These are phyloP conservation scores for Sporisorium exsertum DNA, from an alignment of 1,284 basidiomycete species.

Conservation along the genomic window DNA sequence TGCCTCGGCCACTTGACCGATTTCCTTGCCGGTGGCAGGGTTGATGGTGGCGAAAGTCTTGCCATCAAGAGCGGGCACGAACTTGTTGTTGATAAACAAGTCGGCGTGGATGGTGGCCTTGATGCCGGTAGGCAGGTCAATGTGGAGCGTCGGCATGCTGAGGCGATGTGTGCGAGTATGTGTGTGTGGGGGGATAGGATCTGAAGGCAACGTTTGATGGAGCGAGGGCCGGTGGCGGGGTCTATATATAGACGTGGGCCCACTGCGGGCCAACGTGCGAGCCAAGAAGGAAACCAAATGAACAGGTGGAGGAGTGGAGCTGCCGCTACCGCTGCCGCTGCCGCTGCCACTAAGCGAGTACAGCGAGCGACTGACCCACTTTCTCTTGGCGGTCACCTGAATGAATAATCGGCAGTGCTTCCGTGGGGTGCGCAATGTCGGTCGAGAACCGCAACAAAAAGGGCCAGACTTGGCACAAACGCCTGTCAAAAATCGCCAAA, in stretches of 20 bases:
- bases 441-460: slow-evolving; percentile 27
- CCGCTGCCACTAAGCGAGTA: too few species aligned
- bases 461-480: not conserved
- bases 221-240: not conserved
- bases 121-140: slow-evolving; percentile 66
- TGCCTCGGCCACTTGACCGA: slow-evolving; percentile 63
- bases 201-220: not conserved
- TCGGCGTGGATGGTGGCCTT: slow-evolving; percentile 57
- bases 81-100: slow-evolving; percentile 67
- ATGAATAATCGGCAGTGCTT: too few species aligned
- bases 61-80: slow-evolving; percentile 58
- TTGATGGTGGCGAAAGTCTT: slow-evolving; percentile 66
- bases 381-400: too few species aligned
- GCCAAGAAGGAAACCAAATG: too few species aligned
- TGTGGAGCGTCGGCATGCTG: slow-evolving; percentile 58
- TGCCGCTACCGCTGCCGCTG: too few species aligned
- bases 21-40: slow-evolving; percentile 64
- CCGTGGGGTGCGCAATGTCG: slow-evolving; percentile 23
- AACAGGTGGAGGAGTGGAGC: too few species aligned
- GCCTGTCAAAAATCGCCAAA: not conserved
- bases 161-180: slow-evolving; percentile 2
- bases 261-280: slow-evolving; percentile 20
- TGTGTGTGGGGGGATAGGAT: not conserved
- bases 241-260: slow-evolving; percentile 15
- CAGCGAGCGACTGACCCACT: too few species aligned